phyloP scores from a whole-genome alignment of 2,329 filamentous ascomycete genomes.

The Nemania sp. region DNA sequence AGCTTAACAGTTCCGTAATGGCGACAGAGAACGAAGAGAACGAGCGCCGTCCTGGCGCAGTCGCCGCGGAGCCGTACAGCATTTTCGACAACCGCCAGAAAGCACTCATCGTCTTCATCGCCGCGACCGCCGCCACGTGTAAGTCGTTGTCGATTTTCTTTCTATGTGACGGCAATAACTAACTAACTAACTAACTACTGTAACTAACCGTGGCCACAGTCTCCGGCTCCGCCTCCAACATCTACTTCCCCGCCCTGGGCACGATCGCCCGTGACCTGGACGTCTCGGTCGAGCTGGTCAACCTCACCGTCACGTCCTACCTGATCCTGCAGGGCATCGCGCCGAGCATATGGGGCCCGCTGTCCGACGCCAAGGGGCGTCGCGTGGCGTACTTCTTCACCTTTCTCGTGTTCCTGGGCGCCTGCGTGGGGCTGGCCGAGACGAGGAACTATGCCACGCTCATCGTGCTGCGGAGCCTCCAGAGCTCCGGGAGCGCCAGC shows the following conservation, averaged over 20 bases:
- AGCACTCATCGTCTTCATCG: constrained; percentile 50
- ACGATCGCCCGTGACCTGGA: constrained; percentile 49
- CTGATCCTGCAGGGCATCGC: constrained; percentile 60
- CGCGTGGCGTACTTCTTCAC: constrained; percentile 53
- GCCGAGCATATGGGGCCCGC: constrained; percentile 54
- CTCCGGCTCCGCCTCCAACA: constrained; percentile 49
- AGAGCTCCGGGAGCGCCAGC: constrained; percentile 57
- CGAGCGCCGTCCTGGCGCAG: background rate
- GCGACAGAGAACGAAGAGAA: background rate
- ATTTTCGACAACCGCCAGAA: constrained; percentile 57
- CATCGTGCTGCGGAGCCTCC: constrained; percentile 55
- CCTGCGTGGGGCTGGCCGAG: constrained; percentile 53
- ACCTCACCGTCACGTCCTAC: constrained; percentile 52
- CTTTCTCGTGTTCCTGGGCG: constrained; percentile 52
- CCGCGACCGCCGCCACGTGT: constrained; percentile 57
- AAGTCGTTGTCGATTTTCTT: constrained; percentile 26
- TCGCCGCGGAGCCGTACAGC: constrained; percentile 46
- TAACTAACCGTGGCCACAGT: constrained; percentile 37
- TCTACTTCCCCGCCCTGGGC: constrained; percentile 55
- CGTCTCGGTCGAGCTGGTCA: constrained; percentile 47
- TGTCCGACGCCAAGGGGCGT: constrained; percentile 54
- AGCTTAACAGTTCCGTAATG: constrained; percentile 7
- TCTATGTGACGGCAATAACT: background rate
- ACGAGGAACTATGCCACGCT: constrained; percentile 51
- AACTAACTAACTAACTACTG: too few species aligned